A percentile compares a stretch with the other conserved stretches of the same genome.
These are phyloP conservation scores for Arthroderma sp. DNA, from an alignment of 2,329 filamentous ascomycete genomes.

Conservation along the genomic window DNA sequence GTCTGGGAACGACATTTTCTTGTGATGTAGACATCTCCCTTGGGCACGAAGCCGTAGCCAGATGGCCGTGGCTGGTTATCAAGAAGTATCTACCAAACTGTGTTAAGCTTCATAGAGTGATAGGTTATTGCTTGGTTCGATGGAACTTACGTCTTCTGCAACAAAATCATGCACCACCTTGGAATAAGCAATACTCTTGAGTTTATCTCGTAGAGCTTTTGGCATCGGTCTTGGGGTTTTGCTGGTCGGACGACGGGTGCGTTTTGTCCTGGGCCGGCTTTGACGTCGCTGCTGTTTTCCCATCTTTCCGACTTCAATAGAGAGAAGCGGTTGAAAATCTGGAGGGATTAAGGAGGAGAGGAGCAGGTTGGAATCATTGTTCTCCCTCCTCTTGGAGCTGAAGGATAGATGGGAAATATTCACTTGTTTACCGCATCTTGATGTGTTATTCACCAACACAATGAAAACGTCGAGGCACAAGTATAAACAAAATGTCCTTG, in stretches of 20 bases:
- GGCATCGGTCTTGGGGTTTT: not conserved
- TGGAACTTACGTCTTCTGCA: constrained; percentile 2
- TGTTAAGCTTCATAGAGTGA: not conserved
- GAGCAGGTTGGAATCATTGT: not conserved
- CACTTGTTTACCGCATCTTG: not conserved
- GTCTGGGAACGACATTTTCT: constrained; percentile 30
- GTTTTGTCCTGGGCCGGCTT: not conserved
- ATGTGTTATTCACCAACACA: not conserved
- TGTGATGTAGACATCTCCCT: constrained; percentile 35
- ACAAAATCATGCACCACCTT: not conserved
- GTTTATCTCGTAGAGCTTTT: not conserved
- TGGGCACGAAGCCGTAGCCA: constrained; percentile 31
- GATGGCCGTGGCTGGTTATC: constrained; percentile 20
- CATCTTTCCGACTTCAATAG: not conserved
- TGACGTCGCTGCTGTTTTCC: not conserved
- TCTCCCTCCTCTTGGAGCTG: not conserved
- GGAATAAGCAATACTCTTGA: not conserved
- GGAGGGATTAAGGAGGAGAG: not conserved
- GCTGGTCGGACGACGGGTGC: not conserved
- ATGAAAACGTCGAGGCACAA: not conserved
- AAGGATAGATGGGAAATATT: not conserved
- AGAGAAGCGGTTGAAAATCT: not conserved
- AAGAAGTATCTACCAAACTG: constrained; percentile 22
- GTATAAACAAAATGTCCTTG: not conserved
- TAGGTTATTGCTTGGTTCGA: not conserved